phyloP scores from a whole-genome alignment of 1,284 basidiomycete genomes.

The Melampsora abietis-canadensis region DNA sequence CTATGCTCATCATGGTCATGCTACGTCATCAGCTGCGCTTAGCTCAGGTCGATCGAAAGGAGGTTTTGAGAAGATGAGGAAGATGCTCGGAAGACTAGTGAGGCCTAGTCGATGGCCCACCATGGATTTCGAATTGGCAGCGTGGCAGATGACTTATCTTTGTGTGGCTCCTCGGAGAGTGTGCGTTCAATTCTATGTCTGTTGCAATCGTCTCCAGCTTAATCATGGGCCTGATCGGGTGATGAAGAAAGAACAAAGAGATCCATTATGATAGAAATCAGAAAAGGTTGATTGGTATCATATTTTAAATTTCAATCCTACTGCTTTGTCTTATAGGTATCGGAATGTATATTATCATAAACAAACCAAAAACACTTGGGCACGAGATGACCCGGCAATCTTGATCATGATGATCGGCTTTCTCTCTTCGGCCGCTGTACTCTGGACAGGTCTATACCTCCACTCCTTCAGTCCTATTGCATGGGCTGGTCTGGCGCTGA shows the following conservation, averaged over 20 bases:
- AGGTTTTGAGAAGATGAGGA: conserved; percentile 14
- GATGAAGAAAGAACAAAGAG: conserved; percentile 14
- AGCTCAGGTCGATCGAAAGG: conserved; percentile 1
- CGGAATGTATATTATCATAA: conserved; percentile 89
- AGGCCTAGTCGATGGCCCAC: conserved; percentile 40
- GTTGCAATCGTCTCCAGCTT: neutral
- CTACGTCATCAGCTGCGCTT: neutral
- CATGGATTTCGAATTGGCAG: conserved; percentile 85
- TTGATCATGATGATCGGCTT: conserved; percentile 70
- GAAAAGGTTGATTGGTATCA: conserved; percentile 47
- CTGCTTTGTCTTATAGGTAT: conserved; percentile 57
- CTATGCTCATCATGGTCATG: neutral
- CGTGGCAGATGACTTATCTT: conserved; percentile 87
- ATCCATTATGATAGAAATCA: neutral
- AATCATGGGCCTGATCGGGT: too few species aligned
- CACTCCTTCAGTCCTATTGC: conserved; percentile 58
- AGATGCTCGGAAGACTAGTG: conserved; percentile 9
- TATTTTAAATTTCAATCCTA: conserved; percentile 51
- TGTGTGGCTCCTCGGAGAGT: conserved; percentile 85
- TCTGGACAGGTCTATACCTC: conserved; percentile 80
- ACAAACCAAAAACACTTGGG: conserved; percentile 98
- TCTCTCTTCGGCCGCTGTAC: conserved; percentile 66
- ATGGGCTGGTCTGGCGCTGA: conserved; percentile 64
- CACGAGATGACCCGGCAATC: conserved; percentile 89
- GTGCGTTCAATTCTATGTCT: conserved; percentile 58